Percentiles rank a stretch among this genome's conserved stretches.
Conservation (phyloP, 257 asterid genomes). For the Solanum piurae region DNA sequence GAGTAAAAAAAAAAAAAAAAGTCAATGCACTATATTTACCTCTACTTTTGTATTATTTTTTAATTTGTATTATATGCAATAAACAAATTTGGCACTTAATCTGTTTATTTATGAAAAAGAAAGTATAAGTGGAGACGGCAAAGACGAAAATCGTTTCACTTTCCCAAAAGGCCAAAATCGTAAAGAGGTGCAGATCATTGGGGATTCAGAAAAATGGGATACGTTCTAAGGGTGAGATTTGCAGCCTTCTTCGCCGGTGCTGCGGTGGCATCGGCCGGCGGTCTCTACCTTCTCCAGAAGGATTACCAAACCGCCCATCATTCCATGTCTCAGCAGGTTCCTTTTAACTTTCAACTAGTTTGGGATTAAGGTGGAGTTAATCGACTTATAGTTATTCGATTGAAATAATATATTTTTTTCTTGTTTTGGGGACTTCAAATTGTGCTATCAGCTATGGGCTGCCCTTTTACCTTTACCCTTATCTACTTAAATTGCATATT, state of each 20-base stretch:
- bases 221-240: conserved; percentile 66
- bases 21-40: background rate
- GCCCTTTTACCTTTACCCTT: background rate
- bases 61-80: background rate
- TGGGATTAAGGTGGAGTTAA: background rate
- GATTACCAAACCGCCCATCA: conserved; percentile 69
- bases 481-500: background rate
- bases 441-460: background rate
- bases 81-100: background rate
- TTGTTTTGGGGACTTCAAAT: background rate
- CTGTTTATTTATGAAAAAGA: background rate
- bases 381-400: background rate
- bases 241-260: conserved; percentile 88
- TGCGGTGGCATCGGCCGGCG: conserved; percentile 74
- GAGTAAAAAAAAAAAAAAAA: background rate
- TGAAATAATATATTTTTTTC: background rate
- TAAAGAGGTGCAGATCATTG: background rate
- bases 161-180: background rate
- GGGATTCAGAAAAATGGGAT: conserved; percentile 42
- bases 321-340: conserved; percentile 56
- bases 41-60: background rate
- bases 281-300: conserved; percentile 59
- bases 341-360: background rate
- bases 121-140: background rate
- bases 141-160: background rate